Evolutionary conservation across 257 asterid species (phyloP).

Genomic region (Paraleonurus japonicus): DNA sequence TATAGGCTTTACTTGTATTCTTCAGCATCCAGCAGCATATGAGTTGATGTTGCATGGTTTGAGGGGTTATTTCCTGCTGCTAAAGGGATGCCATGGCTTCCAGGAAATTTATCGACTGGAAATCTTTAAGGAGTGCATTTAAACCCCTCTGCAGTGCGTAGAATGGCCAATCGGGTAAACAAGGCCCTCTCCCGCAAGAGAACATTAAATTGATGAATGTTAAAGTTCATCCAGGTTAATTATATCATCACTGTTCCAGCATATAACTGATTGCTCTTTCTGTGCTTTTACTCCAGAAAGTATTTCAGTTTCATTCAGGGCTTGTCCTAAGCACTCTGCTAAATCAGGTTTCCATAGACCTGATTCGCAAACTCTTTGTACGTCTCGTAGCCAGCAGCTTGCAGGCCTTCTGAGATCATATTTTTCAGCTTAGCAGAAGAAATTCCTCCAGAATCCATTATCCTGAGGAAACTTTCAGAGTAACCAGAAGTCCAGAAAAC

Average conservation of each 20-base stretch:
- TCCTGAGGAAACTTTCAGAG: conserved; percentile 48
- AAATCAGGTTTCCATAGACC: conserved; percentile 57
- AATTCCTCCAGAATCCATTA: conserved; percentile 50
- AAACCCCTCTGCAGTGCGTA: neutral
- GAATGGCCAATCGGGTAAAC: conserved; percentile 2
- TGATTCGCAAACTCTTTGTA: conserved; percentile 53
- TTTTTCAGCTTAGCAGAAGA: conserved; percentile 36
- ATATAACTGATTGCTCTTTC: conserved; percentile 42
- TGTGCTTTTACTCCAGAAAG: conserved; percentile 32
- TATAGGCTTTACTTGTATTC: neutral
- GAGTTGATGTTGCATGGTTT: neutral
- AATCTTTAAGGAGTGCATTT: neutral
- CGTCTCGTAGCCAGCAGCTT: conserved; percentile 58
- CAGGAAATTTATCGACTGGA: conserved; percentile 2
- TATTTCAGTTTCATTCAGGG: conserved; percentile 43
- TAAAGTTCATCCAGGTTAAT: conserved; percentile 73
- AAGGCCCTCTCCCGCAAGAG: neutral
- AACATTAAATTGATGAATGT: neutral
- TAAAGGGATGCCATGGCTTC: neutral
- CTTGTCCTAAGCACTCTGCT: conserved; percentile 64
- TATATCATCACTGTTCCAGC: conserved; percentile 63
- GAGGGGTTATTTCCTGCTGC: neutral
- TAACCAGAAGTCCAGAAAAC: conserved; percentile 57
- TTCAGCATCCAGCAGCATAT: conserved; percentile 13
- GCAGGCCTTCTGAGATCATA: conserved; percentile 58